phyloP scores from a whole-genome alignment of 2,329 filamentous ascomycete genomes.

The Chalara sp. region DNA sequence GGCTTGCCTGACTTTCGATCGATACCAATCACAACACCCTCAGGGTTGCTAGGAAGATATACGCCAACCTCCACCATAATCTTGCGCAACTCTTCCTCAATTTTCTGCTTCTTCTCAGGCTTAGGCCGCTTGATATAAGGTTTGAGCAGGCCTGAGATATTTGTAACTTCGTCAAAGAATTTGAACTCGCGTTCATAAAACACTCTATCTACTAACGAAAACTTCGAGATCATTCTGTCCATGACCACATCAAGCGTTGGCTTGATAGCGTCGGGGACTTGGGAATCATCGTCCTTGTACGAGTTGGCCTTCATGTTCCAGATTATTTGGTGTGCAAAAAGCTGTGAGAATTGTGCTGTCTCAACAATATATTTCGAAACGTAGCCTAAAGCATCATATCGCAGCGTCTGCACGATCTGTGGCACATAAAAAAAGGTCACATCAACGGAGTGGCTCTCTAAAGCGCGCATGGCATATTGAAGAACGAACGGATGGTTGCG shows the following conservation, averaged over 20 bases:
- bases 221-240: conserved; percentile 74
- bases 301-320: conserved; percentile 99
- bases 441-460: conserved; percentile 93
- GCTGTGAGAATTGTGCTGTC: conserved; percentile 93
- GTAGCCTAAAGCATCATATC: conserved; percentile 89
- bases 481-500: conserved; percentile 87
- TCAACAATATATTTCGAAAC: conserved; percentile 95
- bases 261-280: conserved; percentile 85
- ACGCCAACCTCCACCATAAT: conserved; percentile 97
- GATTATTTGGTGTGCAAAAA: conserved; percentile 98
- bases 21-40: conserved; percentile 95
- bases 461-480: conserved; percentile 91
- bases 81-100: conserved; percentile 94
- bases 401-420: conserved; percentile 91
- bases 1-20: conserved; percentile 97
- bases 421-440: conserved; percentile 99
- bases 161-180: conserved; percentile 98
- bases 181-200: conserved; percentile 94
- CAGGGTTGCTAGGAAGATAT: conserved; percentile 93
- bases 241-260: conserved; percentile 89
- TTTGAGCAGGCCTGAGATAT: conserved; percentile 90
- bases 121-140: conserved; percentile 89
- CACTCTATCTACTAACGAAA: conserved; percentile 67
- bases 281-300: conserved; percentile 92
- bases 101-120: conserved; percentile 97